These are phyloP conservation scores for Pachysandra terminalis DNA, from an alignment of 164 flowering plant genomes.

Conservation along the genomic window DNA sequence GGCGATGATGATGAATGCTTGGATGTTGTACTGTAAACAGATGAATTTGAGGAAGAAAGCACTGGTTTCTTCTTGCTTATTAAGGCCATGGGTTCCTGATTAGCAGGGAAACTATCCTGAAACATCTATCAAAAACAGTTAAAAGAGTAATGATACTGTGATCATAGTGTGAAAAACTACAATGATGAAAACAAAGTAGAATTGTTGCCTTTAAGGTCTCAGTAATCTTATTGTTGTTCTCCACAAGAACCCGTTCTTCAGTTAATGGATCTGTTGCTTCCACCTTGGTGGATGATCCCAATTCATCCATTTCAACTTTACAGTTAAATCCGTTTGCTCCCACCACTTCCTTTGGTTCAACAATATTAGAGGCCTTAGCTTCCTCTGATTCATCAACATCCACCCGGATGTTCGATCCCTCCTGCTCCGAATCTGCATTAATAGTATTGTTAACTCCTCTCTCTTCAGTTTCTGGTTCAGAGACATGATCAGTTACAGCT, in stretches of 20 bases:
- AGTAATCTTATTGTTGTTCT: slow-evolving; percentile 5
- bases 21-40: slow-evolving; percentile 25
- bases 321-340: slow-evolving; percentile 12
- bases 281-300: slow-evolving; percentile 16
- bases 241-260: too few relatives aligned
- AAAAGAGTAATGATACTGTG: background rate
- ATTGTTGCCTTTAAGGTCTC: background rate
- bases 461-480: slow-evolving; percentile 13
- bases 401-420: slow-evolving; percentile 4
- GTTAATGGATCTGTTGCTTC: too few relatives aligned
- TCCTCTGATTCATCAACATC: slow-evolving; percentile 12
- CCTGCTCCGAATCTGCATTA: slow-evolving; percentile 12
- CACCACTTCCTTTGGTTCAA: background rate
- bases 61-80: slow-evolving; percentile 24
- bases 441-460: slow-evolving; percentile 8
- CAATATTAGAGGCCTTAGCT: slow-evolving; percentile 7
- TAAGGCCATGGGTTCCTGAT: slow-evolving; percentile 19
- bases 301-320: slow-evolving; percentile 9
- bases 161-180: background rate
- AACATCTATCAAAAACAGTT: slow-evolving; percentile 21
- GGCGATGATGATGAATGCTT: slow-evolving; percentile 27
- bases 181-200: background rate
- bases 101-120: slow-evolving; percentile 32
- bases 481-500: slow-evolving; percentile 11
- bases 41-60: slow-evolving; percentile 26